These are phyloP conservation scores for Lotus japonicus DNA, from an alignment of 306 rosid genomes.

Conservation along the genomic window DNA sequence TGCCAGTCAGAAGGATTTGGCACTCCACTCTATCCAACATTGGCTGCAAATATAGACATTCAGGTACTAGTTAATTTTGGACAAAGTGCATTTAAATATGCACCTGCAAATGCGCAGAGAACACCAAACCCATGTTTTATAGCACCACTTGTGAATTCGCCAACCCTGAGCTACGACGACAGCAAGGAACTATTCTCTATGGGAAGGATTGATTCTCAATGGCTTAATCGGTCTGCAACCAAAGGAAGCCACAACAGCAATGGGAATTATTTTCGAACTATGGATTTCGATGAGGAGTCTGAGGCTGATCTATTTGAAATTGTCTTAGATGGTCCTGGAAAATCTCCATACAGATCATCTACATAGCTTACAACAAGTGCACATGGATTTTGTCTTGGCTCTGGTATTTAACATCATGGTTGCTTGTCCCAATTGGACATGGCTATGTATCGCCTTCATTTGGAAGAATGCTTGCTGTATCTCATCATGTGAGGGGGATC, in stretches of 20 bases:
- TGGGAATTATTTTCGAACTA: constrained; percentile 11
- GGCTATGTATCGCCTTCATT: constrained; percentile 5
- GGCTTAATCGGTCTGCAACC: constrained; percentile 42
- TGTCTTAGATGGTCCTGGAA: constrained; percentile 36
- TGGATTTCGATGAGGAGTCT: constrained; percentile 47
- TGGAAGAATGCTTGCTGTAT: background rate
- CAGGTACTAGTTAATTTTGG: constrained; percentile 71
- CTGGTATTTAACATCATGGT: background rate
- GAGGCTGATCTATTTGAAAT: constrained; percentile 52
- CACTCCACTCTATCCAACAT: constrained; percentile 63
- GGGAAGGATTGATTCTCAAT: constrained; percentile 81
- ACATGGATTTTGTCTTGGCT: constrained; percentile 2
- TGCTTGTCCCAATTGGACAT: constrained; percentile 12
- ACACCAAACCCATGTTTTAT: constrained; percentile 86
- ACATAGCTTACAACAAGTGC: constrained; percentile 18
- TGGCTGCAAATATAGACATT: constrained; percentile 60
- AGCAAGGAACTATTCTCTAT: constrained; percentile 94
- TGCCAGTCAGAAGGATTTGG: constrained; percentile 76
- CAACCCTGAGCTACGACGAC: constrained; percentile 60
- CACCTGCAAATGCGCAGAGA: constrained; percentile 73
- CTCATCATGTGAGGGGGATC: constrained; percentile 2
- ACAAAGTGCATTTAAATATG: constrained; percentile 71
- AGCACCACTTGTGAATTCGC: constrained; percentile 41
- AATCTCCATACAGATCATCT: constrained; percentile 16
- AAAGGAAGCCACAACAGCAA: constrained; percentile 42